Evolutionary conservation across 495 filamentous ascomycete species (phyloP), one percentile per base, ranked within the genome.

Genomic region (Hypoxylon cercidicola): DNA sequence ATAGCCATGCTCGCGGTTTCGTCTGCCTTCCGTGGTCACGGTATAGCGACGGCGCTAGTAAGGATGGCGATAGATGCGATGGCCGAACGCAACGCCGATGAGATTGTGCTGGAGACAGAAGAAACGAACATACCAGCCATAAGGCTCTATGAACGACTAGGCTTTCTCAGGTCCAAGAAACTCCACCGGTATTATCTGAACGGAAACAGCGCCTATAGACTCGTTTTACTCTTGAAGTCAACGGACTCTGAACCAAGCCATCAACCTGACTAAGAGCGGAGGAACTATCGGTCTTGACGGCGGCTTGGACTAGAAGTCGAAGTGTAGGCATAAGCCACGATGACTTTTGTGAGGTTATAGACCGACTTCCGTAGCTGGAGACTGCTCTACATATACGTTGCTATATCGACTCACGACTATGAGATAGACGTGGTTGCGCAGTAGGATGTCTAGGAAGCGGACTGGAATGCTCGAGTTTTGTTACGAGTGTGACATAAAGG

Each of bases 1-100:
- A 97, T 99, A 64, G 96, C 96, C 72, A 99, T 99, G 96, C 83
- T 99, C 48, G 96, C 94, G 21, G 92, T 96, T 21, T 84, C 87
- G 50, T 84, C 92, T 52, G 80, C 87, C 19, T 89, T 90, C 72
- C 86, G 96, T 4, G 92, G 93, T 0, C 84, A 86, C 44, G 92
- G 95, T n/a, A 94, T 99, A 53, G 95, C 94, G 13, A 97, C 94
- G 4, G 88, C 86, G 49, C 79, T 99, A 18, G 96, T 98, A 12
- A 82, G 89, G 58, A 91, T 89, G 86, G 92, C 93, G 7, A 95
- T 99, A 62, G 92, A 97, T 73, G 90, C 89, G 32, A 98, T 99
- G 96, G 85, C 86, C 20, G 83, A 84, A 59, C 79, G 88, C 49
- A 81, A 91, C 72, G 96, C 96, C 44, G 93, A 98, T 71, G 96